Evolutionary conservation across 148 eudicot genomes (phyloP).

Genomic region (Arbutus unedo): DNA sequence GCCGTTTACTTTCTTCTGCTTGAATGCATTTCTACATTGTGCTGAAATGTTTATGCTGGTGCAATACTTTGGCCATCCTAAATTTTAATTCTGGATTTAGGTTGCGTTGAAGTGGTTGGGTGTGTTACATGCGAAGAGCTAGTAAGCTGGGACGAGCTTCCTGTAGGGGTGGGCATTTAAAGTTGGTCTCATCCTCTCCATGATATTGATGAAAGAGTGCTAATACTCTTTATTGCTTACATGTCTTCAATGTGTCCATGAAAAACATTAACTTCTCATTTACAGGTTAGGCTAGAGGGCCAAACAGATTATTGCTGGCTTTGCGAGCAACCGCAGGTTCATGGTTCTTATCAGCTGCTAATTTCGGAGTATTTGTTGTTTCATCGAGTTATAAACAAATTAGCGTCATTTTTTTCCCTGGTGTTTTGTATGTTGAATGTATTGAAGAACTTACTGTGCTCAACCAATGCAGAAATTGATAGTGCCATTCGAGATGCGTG

Average conservation of each 20-base stretch:
- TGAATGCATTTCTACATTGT: not conserved
- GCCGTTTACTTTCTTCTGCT: not conserved
- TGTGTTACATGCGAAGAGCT: conserved; percentile 69
- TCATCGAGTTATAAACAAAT: not conserved
- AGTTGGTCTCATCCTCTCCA: not conserved
- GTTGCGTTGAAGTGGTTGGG: conserved; percentile 79
- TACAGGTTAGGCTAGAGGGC: conserved; percentile 58
- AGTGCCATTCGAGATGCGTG: conserved; percentile 71
- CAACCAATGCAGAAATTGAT: conserved; percentile 44
- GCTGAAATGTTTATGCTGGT: not conserved
- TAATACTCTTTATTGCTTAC: not conserved
- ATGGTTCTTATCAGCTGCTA: not conserved
- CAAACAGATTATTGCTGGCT: conserved; percentile 60
- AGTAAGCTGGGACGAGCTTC: conserved; percentile 60
- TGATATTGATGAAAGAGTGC: not conserved
- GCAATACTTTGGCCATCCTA: not conserved
- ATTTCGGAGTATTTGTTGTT: not conserved
- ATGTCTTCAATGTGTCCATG: not conserved
- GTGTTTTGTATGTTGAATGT: not conserved
- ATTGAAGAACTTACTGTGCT: conserved; percentile 4
- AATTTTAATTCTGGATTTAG: conserved; percentile 30
- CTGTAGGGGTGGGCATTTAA: conserved; percentile 53
- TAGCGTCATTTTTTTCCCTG: not conserved
- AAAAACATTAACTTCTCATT: conserved; percentile 8
- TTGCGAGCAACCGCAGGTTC: conserved; percentile 63